A percentile compares a stretch with the other conserved stretches of the same genome.
Conservation (phyloP, 768 basidiomycete species). For the Butyriboletus loyo region DNA sequence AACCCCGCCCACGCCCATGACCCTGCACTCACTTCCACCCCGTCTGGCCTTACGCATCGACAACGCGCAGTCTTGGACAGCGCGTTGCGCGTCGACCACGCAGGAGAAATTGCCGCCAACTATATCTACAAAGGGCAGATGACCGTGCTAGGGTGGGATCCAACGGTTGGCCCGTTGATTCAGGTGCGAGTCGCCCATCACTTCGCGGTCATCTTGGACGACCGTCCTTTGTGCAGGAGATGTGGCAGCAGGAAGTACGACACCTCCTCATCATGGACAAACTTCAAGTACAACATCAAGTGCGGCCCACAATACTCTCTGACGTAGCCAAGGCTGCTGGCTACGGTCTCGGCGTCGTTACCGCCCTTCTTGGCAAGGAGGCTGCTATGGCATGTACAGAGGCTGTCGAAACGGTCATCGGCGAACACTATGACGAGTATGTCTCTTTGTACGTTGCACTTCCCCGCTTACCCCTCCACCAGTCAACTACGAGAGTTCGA, state of each 20-base stretch:
- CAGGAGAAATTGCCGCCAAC: slow-evolving; percentile 94
- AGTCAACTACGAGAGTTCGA: slow-evolving; percentile 84
- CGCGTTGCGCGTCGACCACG: slow-evolving; percentile 89
- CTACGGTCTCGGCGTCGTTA: slow-evolving; percentile 80
- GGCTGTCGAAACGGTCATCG: slow-evolving; percentile 96
- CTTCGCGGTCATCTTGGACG: slow-evolving; percentile 2
- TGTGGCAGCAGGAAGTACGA: slow-evolving; percentile 97
- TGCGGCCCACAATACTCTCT: slow-evolving; percentile 80
- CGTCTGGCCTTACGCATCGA: slow-evolving; percentile 44
- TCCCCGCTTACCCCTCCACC: slow-evolving; percentile 5
- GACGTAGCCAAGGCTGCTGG: slow-evolving; percentile 86
- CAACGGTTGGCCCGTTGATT: slow-evolving; percentile 57
- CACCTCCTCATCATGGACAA: slow-evolving; percentile 86
- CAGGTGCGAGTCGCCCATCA: slow-evolving; percentile 49
- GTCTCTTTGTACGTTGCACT: slow-evolving; percentile 29
- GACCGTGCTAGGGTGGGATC: slow-evolving; percentile 63
- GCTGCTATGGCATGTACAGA: slow-evolving; percentile 99
- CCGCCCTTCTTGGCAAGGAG: slow-evolving; percentile 85
- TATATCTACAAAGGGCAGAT: slow-evolving; percentile 92
- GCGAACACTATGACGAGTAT: slow-evolving; percentile 97
- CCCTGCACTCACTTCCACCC: slow-evolving; percentile 52
- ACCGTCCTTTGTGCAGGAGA: slow-evolving; percentile 56
- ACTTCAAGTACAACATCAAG: slow-evolving; percentile 75
- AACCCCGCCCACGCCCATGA: slow-evolving; percentile 35
- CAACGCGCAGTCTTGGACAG: slow-evolving; percentile 55